Evolutionary conservation across 1,284 basidiomycete species (phyloP), one percentile per base, ranked within the genome.

Genomic region (Ceratobasidium sp.): DNA sequence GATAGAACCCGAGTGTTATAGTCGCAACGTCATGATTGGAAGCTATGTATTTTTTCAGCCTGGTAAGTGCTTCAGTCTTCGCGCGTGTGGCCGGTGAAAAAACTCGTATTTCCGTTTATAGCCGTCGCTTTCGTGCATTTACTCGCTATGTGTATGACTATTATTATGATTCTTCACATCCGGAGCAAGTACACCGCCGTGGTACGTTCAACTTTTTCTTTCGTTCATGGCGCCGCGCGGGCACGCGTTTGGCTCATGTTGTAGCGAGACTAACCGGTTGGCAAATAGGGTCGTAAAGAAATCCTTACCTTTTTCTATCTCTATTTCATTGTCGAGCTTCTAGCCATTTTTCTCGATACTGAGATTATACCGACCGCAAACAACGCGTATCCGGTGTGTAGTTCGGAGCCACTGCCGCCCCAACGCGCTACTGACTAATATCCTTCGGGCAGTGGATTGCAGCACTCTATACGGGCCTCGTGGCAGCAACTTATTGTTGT

Each of bases 171-270:
- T 81, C 93, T 94, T 81, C 97, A 99, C 87, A 95, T 99, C 81
- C 93, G 96, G 74, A 94, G 93, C 85, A 99, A 99, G 87, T 99
- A 99, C 86, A 99, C 97, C 4, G 97, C 97, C 65, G 96, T 99
- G 97, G 93, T 91, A 81, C 83, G 91, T 68, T 42, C 10, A 50
- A 50, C 23, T 44, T 54, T n/a, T 42, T 28, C 23, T 56, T 70
- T 28, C 12, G 20, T 13, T 59, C 59, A 33, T 57, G 38, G 50
- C 59, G 77, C 38, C 48, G 59, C 44, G n/a, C n/a, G n/a, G n/a
- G 40, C 50, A 40, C 74, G 40, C 48, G 15, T 52, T 9, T 38
- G 33, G 23, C 13, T 40, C 28, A 46, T n/a, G 40, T 28, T n/a
- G 50, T 7, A n/a, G n/a, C 20, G 50, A 52, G 50, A 64, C 61